Conservation (phyloP, 495 filamentous ascomycete species). For the Hypoxylon crocopeplum region DNA sequence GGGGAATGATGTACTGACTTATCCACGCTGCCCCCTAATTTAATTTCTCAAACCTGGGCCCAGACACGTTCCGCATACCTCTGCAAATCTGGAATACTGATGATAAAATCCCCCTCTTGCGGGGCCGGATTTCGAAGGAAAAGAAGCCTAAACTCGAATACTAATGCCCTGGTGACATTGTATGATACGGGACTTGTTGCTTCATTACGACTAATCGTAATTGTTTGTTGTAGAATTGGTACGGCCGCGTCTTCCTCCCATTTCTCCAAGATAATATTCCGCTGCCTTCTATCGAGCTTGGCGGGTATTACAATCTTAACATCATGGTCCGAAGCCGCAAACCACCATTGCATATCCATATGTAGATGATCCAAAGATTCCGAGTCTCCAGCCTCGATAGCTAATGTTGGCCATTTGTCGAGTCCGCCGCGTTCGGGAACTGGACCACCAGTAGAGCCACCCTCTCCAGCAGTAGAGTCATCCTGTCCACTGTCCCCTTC, state of each 20-base stretch:
- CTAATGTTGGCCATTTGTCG: constrained; percentile 41
- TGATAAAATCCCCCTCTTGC: constrained; percentile 17
- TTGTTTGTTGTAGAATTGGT: constrained; percentile 14
- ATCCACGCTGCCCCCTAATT: too few species aligned
- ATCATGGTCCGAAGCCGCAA: constrained; percentile 38
- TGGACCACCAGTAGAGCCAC: constrained; percentile 37
- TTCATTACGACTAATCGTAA: constrained; percentile 23
- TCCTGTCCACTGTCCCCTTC: constrained; percentile 1
- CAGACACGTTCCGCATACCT: constrained; percentile 2
- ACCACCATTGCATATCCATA: constrained; percentile 43
- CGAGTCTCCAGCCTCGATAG: constrained; percentile 41
- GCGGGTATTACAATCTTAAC: constrained; percentile 41
- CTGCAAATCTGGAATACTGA: constrained; percentile 29
- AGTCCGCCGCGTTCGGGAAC: constrained; percentile 23
- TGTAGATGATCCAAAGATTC: constrained; percentile 35
- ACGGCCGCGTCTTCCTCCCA: constrained; percentile 27
- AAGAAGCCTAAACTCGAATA: constrained; percentile 25
- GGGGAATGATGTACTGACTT: too few species aligned
- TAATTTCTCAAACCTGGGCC: too few species aligned
- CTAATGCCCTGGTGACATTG: constrained; percentile 34
- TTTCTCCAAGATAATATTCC: constrained; percentile 34
- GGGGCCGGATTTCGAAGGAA: constrained; percentile 31
- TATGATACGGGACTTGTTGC: constrained; percentile 24
- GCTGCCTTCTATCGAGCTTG: constrained; percentile 22
- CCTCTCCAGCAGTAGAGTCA: constrained; percentile 23